These are phyloP conservation scores for Suillus ampliporus DNA, from an alignment of 768 basidiomycete genomes.

Conservation along the genomic window DNA sequence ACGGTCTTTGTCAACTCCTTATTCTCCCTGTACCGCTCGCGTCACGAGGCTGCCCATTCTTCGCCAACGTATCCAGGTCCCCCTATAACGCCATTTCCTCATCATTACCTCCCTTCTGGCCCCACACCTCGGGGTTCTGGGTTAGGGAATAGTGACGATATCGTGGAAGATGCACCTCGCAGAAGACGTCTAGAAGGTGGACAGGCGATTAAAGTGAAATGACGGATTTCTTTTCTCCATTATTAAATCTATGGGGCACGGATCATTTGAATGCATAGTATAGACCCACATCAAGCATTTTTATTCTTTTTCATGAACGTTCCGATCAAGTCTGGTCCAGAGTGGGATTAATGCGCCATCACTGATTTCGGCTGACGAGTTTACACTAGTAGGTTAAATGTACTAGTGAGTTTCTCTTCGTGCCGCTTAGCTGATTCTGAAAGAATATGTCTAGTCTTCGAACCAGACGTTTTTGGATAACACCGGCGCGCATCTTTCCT, in stretches of 20 bases:
- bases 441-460: neutral
- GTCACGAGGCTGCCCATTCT: constrained; percentile 54
- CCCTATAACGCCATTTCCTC: constrained; percentile 47
- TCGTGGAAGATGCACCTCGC: constrained; percentile 50
- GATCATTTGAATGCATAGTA: constrained; percentile 20
- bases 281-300: constrained; percentile 29
- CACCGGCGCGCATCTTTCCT: neutral
- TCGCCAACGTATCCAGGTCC: constrained; percentile 44
- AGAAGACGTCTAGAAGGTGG: constrained; percentile 63
- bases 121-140: constrained; percentile 54
- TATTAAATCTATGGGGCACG: constrained; percentile 33
- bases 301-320: constrained; percentile 22
- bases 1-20: constrained; percentile 84
- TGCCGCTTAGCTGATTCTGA: neutral
- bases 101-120: constrained; percentile 58
- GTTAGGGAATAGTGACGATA: constrained; percentile 35
- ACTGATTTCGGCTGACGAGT: constrained; percentile 5
- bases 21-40: constrained; percentile 76
- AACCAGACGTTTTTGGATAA: neutral
- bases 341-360: constrained; percentile 4
- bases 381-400: constrained; percentile 1
- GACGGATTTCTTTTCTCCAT: constrained; percentile 24
- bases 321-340: constrained; percentile 16
- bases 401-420: constrained; percentile 9
- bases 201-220: constrained; percentile 59